phyloP scores from a whole-genome alignment of 1,284 basidiomycete genomes.

The Naganishia albida region DNA sequence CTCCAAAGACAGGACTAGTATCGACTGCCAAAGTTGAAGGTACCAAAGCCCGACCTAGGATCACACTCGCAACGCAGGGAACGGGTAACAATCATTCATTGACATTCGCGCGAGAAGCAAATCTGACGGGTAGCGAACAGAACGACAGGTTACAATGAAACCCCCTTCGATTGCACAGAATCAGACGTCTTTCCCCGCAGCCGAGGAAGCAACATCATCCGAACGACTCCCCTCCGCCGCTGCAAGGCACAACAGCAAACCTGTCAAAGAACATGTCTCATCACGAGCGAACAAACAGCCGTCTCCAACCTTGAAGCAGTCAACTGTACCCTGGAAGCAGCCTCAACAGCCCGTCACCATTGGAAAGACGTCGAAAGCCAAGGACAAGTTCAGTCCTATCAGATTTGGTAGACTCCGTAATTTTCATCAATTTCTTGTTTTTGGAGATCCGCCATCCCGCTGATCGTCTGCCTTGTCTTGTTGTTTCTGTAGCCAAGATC shows the following conservation, averaged over 20 bases:
- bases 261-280: not conserved
- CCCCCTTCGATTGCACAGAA: not conserved
- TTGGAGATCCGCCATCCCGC: too few relatives aligned
- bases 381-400: constrained; percentile 9
- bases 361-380: not conserved
- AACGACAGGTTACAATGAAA: not conserved
- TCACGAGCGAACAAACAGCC: not conserved
- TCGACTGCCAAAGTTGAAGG: not conserved
- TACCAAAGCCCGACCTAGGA: not conserved
- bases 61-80: constrained; percentile 1
- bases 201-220: too few relatives aligned
- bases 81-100: not conserved
- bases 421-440: not conserved
- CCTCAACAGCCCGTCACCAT: too few relatives aligned
- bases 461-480: not conserved
- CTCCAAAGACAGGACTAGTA: not conserved
- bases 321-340: not conserved
- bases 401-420: constrained; percentile 22
- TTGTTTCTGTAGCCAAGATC: constrained; percentile 14
- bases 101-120: not conserved
- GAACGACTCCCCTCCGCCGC: too few relatives aligned
- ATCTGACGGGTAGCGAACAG: not conserved
- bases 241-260: too few relatives aligned
- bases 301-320: not conserved
- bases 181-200: not conserved